These are phyloP conservation scores for Exobasidium rhododendri DNA, from an alignment of 1,284 basidiomycete genomes.

Conservation along the genomic window DNA sequence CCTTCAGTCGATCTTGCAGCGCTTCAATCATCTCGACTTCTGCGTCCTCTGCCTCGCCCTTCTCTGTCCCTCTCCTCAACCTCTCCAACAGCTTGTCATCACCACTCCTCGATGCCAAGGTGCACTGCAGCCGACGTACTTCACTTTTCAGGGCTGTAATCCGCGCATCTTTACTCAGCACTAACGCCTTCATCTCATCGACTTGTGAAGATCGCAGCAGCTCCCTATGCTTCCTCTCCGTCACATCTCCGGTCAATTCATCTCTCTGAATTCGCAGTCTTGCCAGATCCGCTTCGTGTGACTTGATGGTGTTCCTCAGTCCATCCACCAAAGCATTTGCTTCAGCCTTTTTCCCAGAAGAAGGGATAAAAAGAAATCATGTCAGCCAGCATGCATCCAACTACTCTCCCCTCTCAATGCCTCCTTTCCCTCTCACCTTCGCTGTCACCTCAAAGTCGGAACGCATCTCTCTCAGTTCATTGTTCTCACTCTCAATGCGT, in stretches of 20 bases:
- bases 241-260: slow-evolving; percentile 37
- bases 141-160: slow-evolving; percentile 72
- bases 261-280: slow-evolving; percentile 27
- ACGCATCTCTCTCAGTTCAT: slow-evolving; percentile 28
- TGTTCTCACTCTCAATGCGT: slow-evolving; percentile 35
- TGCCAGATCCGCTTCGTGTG: slow-evolving; percentile 63
- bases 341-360: too few species aligned
- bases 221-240: slow-evolving; percentile 45
- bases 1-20: slow-evolving; percentile 10
- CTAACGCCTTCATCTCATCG: slow-evolving; percentile 49
- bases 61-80: slow-evolving; percentile 60
- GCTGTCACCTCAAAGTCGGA: slow-evolving; percentile 2
- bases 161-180: slow-evolving; percentile 64
- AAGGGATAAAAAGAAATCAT: too few species aligned
- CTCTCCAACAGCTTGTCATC: slow-evolving; percentile 72
- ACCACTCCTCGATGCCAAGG: slow-evolving; percentile 70
- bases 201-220: slow-evolving; percentile 44
- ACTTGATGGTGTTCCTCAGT: slow-evolving; percentile 68
- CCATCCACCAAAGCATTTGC: slow-evolving; percentile 61
- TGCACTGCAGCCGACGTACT: slow-evolving; percentile 70
- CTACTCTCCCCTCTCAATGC: slow-evolving; percentile 12
- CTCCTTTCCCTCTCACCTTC: slow-evolving; percentile 17
- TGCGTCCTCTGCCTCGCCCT: slow-evolving; percentile 4
- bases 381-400: neutral
- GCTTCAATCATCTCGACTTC: slow-evolving; percentile 16